Evolutionary conservation across 331 rosid species (phyloP).

Genomic region (Telfairia occidentalis): DNA sequence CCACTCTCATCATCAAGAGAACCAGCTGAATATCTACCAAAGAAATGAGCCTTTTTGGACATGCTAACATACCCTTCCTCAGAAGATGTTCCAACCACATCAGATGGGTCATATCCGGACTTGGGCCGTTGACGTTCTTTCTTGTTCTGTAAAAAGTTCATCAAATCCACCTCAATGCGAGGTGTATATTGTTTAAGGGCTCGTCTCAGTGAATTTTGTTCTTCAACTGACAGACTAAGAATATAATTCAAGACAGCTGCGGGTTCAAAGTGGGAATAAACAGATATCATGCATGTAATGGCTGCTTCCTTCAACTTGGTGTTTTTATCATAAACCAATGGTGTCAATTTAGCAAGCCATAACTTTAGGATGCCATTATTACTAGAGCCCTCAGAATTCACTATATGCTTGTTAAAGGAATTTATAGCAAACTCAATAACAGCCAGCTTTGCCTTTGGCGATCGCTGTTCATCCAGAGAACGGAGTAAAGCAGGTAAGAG

Average conservation of each 20-base stretch:
- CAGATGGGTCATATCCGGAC: slow-evolving; percentile 82
- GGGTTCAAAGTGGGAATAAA: slow-evolving; percentile 83
- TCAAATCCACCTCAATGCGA: slow-evolving; percentile 96
- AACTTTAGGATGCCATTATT: slow-evolving; percentile 85
- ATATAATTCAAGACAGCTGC: slow-evolving; percentile 79
- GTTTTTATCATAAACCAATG: slow-evolving; percentile 83
- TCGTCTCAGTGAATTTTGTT: slow-evolving; percentile 90
- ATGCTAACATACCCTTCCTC: slow-evolving; percentile 75
- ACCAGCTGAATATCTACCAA: slow-evolving; percentile 87
- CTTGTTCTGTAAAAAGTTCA: slow-evolving; percentile 88
- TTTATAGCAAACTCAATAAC: slow-evolving; percentile 86
- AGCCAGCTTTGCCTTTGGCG: slow-evolving; percentile 96
- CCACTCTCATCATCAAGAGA: slow-evolving; percentile 71
- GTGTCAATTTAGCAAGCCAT: slow-evolving; percentile 91
- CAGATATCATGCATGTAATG: slow-evolving; percentile 87
- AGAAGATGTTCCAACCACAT: slow-evolving; percentile 92
- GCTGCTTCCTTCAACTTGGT: slow-evolving; percentile 91
- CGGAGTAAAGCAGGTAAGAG: slow-evolving; percentile 96
- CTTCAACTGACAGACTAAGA: slow-evolving; percentile 90
- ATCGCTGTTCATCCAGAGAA: slow-evolving; percentile 92
- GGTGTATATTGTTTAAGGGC: slow-evolving; percentile 92
- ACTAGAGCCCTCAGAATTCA: slow-evolving; percentile 78
- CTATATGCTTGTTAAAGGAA: slow-evolving; percentile 77
- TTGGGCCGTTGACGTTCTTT: slow-evolving; percentile 78
- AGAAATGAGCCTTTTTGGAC: slow-evolving; percentile 61